These are phyloP conservation scores for Sporothrix euskadiensis DNA, from an alignment of 2,329 filamentous ascomycete genomes.

Conservation along the genomic window DNA sequence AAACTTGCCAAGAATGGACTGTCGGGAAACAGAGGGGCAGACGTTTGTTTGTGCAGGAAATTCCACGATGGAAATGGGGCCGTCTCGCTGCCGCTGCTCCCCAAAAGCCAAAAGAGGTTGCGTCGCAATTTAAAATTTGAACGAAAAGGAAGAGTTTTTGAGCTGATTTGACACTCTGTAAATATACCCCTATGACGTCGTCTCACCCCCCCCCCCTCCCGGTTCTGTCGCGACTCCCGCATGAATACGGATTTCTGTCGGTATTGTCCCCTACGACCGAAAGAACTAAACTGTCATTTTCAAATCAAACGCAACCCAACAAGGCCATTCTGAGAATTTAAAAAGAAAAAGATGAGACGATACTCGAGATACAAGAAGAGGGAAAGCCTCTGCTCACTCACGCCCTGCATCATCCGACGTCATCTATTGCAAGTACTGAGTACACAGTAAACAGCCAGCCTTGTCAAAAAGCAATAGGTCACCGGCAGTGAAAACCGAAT, in stretches of 20 bases:
- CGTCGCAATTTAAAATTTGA: background rate
- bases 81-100: no score
- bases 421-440: background rate
- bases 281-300: background rate
- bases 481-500: background rate
- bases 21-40: background rate
- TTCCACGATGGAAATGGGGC: background rate
- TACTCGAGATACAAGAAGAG: background rate
- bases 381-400: no score
- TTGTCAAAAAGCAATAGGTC: background rate
- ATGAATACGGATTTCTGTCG: background rate
- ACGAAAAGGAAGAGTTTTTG: conserved; percentile 7
- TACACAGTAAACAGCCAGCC: no score
- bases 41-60: background rate
- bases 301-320: conserved; percentile 4
- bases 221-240: background rate
- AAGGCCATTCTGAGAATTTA: background rate
- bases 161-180: background rate
- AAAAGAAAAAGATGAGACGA: background rate
- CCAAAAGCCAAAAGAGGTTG: background rate
- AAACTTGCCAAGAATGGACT: background rate
- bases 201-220: no score
- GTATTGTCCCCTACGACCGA: background rate
- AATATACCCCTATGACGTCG: conserved; percentile 13
- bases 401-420: background rate